phyloP scores from a whole-genome alignment of 2,329 filamentous ascomycete species.

The Talaromyces sp. region DNA sequence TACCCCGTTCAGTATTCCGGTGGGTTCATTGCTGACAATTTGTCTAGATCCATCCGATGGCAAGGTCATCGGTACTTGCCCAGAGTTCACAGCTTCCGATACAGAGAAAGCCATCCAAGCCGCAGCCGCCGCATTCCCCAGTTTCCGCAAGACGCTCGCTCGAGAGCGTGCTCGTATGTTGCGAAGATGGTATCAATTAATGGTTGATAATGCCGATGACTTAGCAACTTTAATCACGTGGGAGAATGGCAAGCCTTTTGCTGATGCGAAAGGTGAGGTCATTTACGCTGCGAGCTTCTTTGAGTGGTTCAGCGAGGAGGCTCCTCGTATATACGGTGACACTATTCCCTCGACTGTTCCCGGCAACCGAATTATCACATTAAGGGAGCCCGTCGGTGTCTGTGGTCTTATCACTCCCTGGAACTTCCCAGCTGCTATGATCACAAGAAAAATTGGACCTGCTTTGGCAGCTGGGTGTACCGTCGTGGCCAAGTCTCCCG shows the following conservation, averaged over 20 bases:
- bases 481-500: constrained; percentile 84
- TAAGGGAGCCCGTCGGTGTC: constrained; percentile 66
- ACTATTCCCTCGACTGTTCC: constrained; percentile 59
- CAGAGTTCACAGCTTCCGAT: constrained; percentile 75
- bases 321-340: constrained; percentile 56
- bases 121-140: constrained; percentile 67
- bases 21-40: background rate
- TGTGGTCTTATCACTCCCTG: constrained; percentile 65
- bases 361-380: constrained; percentile 59
- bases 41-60: constrained; percentile 75
- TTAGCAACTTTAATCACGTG: constrained; percentile 63
- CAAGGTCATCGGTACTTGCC: constrained; percentile 73
- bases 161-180: constrained; percentile 61
- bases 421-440: constrained; percentile 60
- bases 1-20: too few relatives aligned
- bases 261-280: constrained; percentile 58
- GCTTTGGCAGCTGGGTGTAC: constrained; percentile 91
- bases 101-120: constrained; percentile 77
- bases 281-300: constrained; percentile 59
- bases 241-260: constrained; percentile 67
- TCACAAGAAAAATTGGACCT: constrained; percentile 51
- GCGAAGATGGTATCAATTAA: constrained; percentile 65
- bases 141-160: constrained; percentile 59
- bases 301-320: constrained; percentile 63
- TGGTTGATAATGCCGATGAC: constrained; percentile 64